phyloP scores from a whole-genome alignment of 2,329 filamentous ascomycete species.

The Curvularia sp. region DNA sequence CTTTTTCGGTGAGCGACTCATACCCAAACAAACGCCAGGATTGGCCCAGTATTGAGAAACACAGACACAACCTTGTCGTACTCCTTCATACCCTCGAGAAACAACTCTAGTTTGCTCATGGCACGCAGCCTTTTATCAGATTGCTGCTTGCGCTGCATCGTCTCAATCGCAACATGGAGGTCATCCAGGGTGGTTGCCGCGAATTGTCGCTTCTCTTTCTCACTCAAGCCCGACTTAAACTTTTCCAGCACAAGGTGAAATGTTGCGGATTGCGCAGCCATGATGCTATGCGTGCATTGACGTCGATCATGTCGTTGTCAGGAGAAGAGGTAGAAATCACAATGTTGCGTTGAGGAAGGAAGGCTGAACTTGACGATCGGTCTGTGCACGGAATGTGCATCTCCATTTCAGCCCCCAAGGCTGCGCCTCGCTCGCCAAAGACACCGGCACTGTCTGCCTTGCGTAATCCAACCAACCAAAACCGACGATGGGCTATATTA shows the following conservation, averaged over 20 bases:
- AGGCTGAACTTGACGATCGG: neutral
- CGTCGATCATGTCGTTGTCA: neutral
- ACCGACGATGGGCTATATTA: neutral
- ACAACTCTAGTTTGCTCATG: constrained; percentile 28
- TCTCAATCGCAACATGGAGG: constrained; percentile 22
- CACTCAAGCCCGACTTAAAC: constrained; percentile 15
- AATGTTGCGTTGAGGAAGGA: neutral
- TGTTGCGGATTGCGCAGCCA: neutral
- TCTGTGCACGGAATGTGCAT: constrained; percentile 1
- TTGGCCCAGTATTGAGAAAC: constrained; percentile 41
- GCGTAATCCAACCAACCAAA: neutral
- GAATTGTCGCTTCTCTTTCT: constrained; percentile 18
- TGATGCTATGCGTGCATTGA: neutral
- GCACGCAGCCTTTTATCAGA: constrained; percentile 31
- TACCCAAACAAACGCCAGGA: constrained; percentile 45
- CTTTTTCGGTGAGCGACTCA: neutral
- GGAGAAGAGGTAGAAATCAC: neutral
- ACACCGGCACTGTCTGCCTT: neutral
- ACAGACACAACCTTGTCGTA: constrained; percentile 48
- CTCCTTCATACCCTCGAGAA: constrained; percentile 46
- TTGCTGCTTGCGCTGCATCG: constrained; percentile 42
- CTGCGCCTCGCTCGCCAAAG: neutral
- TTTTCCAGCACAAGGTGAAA: constrained; percentile 14
- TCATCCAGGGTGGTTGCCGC: constrained; percentile 25
- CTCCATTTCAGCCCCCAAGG: neutral